A percentile compares a stretch with the other conserved stretches of the same genome.
Evolutionary conservation across 163 green algal genomes (phyloP).

Genomic region (Smithsoniella earleae): DNA sequence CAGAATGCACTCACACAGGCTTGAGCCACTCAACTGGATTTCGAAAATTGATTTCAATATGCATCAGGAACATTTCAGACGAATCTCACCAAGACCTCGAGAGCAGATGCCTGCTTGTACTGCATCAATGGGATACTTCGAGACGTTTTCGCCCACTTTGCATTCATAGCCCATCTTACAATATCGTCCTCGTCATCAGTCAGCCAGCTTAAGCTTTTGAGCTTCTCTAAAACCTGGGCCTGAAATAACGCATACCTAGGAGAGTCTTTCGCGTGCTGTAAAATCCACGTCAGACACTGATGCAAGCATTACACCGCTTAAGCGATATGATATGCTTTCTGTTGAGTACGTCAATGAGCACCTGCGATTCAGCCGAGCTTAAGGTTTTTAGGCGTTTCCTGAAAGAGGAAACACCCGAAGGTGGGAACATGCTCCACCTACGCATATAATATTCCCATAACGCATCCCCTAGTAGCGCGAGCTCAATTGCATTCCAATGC

Average conservation of each 20-base stretch:
- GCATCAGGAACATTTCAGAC: background rate
- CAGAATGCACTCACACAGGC: no score
- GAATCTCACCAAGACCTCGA: conserved; percentile 14
- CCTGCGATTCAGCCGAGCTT: conserved; percentile 10
- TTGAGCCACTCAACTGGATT: no score
- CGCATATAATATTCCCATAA: conserved; percentile 29
- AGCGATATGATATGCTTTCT: no score
- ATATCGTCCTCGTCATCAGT: background rate
- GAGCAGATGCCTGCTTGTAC: conserved; percentile 17
- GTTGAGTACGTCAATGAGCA: background rate
- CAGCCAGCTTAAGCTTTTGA: conserved; percentile 1
- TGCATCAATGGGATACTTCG: background rate
- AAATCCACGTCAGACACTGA: background rate
- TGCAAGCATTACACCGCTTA: no score
- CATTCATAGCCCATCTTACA: conserved; percentile 26
- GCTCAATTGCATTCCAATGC: conserved; percentile 25
- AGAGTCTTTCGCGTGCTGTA: background rate
- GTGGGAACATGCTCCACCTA: conserved; percentile 1
- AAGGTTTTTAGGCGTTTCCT: background rate
- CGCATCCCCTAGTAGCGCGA: conserved; percentile 12
- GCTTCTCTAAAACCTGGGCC: background rate
- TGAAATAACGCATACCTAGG: background rate
- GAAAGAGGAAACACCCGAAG: background rate
- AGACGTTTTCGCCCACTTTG: conserved; percentile 9
- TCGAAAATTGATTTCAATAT: no score